Evolutionary conservation across 2,329 filamentous ascomycete genomes (phyloP).

Genomic region (Colletotrichum cordylinicola): DNA sequence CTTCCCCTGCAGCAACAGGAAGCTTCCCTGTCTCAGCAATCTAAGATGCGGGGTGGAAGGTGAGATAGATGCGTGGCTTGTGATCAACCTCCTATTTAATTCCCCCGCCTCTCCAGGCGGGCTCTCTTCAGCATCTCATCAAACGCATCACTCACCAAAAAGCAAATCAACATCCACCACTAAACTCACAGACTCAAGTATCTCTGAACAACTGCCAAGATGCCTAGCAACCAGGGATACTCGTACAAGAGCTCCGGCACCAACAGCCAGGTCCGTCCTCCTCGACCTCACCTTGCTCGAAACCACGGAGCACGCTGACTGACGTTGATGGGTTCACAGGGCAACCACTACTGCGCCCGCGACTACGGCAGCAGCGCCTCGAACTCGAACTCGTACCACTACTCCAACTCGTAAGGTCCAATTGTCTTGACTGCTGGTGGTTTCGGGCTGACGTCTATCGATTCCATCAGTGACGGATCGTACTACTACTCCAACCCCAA

Average conservation of each 20-base stretch:
- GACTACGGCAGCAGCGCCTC: slow-evolving; percentile 63
- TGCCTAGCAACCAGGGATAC: slow-evolving; percentile 35
- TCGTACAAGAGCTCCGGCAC: slow-evolving; percentile 59
- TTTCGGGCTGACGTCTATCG: neutral
- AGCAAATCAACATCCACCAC: neutral
- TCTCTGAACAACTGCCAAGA: neutral
- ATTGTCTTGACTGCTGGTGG: neutral
- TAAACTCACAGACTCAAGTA: neutral
- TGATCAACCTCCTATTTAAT: neutral
- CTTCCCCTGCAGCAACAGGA: neutral
- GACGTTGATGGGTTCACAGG: slow-evolving; percentile 43
- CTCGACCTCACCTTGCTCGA: neutral
- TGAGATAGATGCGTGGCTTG: neutral
- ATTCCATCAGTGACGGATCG: slow-evolving; percentile 58
- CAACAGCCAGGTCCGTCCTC: slow-evolving; percentile 62
- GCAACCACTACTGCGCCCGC: slow-evolving; percentile 71
- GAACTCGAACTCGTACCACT: slow-evolving; percentile 69
- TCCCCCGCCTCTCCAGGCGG: neutral
- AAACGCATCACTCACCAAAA: neutral
- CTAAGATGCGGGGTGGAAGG: neutral
- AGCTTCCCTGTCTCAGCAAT: neutral
- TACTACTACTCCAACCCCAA: slow-evolving; percentile 78
- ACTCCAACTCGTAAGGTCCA: slow-evolving; percentile 63
- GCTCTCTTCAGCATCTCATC: accelerated
- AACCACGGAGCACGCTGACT: neutral